Evolutionary conservation across 176 grass and related monocot genomes (phyloP).

Genomic region (Echinochloa phyllopogon): DNA sequence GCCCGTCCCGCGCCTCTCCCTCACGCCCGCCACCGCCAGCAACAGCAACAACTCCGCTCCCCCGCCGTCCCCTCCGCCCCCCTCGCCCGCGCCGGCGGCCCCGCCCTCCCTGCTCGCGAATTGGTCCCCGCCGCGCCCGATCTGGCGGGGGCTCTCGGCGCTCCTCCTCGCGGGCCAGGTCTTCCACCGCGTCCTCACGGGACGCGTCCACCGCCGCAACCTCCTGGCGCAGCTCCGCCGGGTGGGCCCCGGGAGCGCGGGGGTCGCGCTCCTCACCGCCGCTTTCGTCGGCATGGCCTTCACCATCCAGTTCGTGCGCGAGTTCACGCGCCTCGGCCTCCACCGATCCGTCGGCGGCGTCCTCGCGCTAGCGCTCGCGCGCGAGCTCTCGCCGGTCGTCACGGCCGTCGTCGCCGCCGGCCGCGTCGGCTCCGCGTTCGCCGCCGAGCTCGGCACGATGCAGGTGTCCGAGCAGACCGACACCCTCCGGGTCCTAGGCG

Average conservation of each 20-base stretch:
- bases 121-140: slow-evolving; percentile 72
- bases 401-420: slow-evolving; percentile 84
- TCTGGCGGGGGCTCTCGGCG: slow-evolving; percentile 90
- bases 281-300: slow-evolving; percentile 98
- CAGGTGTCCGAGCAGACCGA: slow-evolving; percentile 98
- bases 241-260: slow-evolving; percentile 76
- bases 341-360: slow-evolving; percentile 96
- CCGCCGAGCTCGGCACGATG: slow-evolving; percentile 97
- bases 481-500: slow-evolving; percentile 83
- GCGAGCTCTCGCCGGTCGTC: slow-evolving; percentile 92
- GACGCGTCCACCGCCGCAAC: slow-evolving; percentile 85
- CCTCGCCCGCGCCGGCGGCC: neutral
- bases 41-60: slow-evolving; percentile 58
- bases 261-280: slow-evolving; percentile 91
- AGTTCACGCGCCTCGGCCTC: slow-evolving; percentile 97
- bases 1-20: slow-evolving; percentile 42
- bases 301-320: slow-evolving; percentile 99
- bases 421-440: slow-evolving; percentile 92
- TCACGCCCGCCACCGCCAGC: slow-evolving; percentile 34
- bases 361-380: slow-evolving; percentile 84
- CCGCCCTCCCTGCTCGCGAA: slow-evolving; percentile 40
- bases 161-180: slow-evolving; percentile 89
- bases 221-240: slow-evolving; percentile 87
- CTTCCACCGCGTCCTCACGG: slow-evolving; percentile 70
- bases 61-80: slow-evolving; percentile 4